Evolutionary conservation across 352 stramenopile genomes (phyloP), one percentile per base, ranked within the genome.

Genomic region (Pythium periplocum): DNA sequence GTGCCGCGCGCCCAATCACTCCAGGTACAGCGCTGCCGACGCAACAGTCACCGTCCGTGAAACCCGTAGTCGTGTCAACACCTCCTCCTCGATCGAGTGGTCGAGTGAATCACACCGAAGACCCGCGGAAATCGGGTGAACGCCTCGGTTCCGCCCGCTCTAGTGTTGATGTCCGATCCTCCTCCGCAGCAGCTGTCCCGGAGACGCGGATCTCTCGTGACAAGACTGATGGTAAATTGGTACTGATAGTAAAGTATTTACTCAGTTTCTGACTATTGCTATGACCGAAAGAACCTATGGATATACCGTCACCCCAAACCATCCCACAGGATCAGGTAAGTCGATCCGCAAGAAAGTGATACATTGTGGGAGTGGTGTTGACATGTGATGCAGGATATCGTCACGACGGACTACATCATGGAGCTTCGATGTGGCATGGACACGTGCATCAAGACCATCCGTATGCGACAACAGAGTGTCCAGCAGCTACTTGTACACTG

Each of bases 341-440:
- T 26, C 17, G 17, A 26, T 26, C 17, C 17, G 17, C 17, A 26
- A 26, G 17, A 26, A 26, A 26, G 17, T 26, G 17, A 26, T 26
- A 26, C 17, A 26, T 26, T 26, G 17, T 26, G 17, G 17, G 17
- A 26, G 17, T 26, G 17, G 17, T 26, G 17, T 26, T 26, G 17
- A 26, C 17, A 26, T 26, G 8, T 42, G n/a, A 30, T 51, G 40
- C 43, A 61, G 31, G 44, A 66, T 3, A 33, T 79, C 11, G 58
- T 75, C 11, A 87, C 75, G 12, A 77, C 75, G 0, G 77, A 90
- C 42, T 92, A 79, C 51, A 77, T 94, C 44, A 87, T 84, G 68
- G 83, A 94, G 61, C 78, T 92, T 52, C 79, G 77, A 6, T 87
- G 77, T 56, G 83, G 83, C 6, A 94, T 94, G 81, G 83, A 94